Evolutionary conservation across 179 eudicot genomes (phyloP), one percentile per base, ranked within the genome.

Genomic region (Corrigiola litoralis): DNA sequence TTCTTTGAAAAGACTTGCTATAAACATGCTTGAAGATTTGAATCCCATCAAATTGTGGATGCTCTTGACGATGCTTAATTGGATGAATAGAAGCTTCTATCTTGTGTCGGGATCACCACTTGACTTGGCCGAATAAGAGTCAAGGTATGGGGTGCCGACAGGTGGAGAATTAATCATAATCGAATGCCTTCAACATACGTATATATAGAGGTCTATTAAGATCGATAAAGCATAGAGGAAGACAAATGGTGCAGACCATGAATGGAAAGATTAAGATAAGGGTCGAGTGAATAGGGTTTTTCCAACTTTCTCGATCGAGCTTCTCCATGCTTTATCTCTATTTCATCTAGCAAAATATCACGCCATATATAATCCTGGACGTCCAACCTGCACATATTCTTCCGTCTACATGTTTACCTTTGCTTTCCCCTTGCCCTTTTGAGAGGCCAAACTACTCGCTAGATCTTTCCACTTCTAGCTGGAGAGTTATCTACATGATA

Each of bases 241-340:
- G 44, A 44, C 66, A 57, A 61, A 44, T 54, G 63, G 37, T 53
- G 62, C 60, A 44, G 36, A 52, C 44, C 62, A 49, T 49, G 23
- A 46, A 62, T 68, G 56, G 36, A 68, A 74, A 56, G 49, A 12
- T 42, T 17, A 58, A 25, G 78, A 74, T 74, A 74, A 74, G 78
- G 52, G 12, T 69, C 46, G 12, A 40, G 70, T 69, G 78, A 58
- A 17, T 58, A 61, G 78, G 78, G 78, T 69, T 48, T 29, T 38
- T 44, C 45, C 47, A 69, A 49, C 74, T 74, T 69, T 74, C 70
- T 69, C 65, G 41, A 69, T 74, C 74, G n/a, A n/a, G n/a, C 70
- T 61, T 47, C 51, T 56, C 58, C 59, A 58, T 65, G 45, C 61
- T 58, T 47, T 57, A 12, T 52, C 18, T 12, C 53, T 12, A 24